Conservation (phyloP, 441 rosid genomes). For the Viola pubescens region DNA sequence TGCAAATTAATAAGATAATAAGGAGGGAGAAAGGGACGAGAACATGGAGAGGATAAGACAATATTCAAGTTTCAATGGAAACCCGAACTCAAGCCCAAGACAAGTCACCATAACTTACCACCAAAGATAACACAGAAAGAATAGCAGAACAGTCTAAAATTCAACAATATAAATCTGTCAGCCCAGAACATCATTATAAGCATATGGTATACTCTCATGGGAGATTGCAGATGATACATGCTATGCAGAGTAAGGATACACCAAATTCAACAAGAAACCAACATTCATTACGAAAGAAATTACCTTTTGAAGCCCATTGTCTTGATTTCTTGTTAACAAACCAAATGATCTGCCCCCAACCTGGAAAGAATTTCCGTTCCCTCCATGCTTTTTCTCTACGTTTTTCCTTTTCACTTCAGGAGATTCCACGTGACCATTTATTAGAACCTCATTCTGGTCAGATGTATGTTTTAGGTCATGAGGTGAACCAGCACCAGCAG, state of each 20-base stretch:
- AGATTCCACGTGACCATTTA: conserved; percentile 42
- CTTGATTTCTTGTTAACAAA: conserved; percentile 46
- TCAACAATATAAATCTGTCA: not conserved
- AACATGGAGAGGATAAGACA: conserved; percentile 2
- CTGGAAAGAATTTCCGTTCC: conserved; percentile 35
- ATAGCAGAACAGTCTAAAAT: not conserved
- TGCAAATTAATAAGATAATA: conserved; percentile 20
- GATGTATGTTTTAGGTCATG: conserved; percentile 22
- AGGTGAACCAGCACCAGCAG: conserved; percentile 28
- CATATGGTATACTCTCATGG: not conserved
- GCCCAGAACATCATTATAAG: not conserved
- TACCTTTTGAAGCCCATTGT: conserved; percentile 59
- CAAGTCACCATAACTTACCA: conserved; percentile 1
- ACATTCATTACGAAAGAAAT: not conserved
- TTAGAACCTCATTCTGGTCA: conserved; percentile 39
- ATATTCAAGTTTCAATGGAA: conserved; percentile 9
- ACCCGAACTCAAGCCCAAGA: conserved; percentile 4
- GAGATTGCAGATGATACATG: not conserved
- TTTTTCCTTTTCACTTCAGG: conserved; percentile 39
- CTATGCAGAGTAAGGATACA: not conserved
- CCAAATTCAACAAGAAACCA: not conserved
- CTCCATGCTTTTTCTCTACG: conserved; percentile 37
- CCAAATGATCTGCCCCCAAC: conserved; percentile 42
- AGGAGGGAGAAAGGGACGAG: not conserved
- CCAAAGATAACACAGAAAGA: not conserved